Evolutionary conservation across 129 eudicot genomes (phyloP).

Genomic region (Ambrosia trifida): DNA sequence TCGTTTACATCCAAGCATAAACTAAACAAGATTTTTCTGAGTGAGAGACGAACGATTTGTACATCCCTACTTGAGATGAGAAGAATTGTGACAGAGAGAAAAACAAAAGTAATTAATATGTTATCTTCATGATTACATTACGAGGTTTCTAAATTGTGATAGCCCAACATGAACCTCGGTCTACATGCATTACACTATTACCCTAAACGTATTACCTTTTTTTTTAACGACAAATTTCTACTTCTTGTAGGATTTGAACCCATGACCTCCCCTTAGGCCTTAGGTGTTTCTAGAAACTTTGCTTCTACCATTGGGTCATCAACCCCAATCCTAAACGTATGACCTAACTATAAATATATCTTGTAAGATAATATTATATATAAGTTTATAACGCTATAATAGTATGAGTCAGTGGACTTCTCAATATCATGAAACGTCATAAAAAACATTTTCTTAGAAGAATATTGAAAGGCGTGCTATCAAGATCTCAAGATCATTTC

Average conservation of each 20-base stretch:
- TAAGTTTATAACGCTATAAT: background rate
- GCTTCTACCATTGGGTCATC: no score
- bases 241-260: no score
- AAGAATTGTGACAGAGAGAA: background rate
- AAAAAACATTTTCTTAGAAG: background rate
- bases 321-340: background rate
- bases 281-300: no score
- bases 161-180: slow-evolving; percentile 25
- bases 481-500: background rate
- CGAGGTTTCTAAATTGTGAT: slow-evolving; percentile 13
- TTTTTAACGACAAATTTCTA: no score
- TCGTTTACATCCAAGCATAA: no score
- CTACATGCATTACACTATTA: slow-evolving; percentile 9
- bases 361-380: background rate
- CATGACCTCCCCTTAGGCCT: no score
- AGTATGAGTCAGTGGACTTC: slow-evolving; percentile 2
- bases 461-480: background rate
- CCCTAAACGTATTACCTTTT: no score
- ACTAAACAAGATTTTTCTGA: no score
- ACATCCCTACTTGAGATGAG: background rate
- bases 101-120: background rate
- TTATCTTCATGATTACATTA: slow-evolving; percentile 10
- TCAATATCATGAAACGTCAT: background rate
- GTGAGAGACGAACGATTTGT: no score
- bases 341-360: background rate